Base-by-base conservation (phyloP, 2,329 filamentous ascomycete species). In the Aspergillus flavus region DNA sequence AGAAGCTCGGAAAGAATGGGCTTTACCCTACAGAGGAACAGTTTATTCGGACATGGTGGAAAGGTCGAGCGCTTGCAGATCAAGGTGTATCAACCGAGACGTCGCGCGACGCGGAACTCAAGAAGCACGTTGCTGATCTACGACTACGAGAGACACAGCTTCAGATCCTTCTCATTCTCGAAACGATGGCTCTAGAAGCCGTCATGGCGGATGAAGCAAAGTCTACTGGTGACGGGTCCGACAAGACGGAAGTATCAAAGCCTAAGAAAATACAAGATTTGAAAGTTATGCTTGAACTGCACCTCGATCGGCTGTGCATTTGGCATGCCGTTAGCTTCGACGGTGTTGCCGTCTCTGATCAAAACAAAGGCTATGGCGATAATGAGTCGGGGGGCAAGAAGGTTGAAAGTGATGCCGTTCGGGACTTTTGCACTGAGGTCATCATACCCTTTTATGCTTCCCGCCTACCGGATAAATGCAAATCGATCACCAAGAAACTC, bases 391-490 rank as follows among this genome's bases (percentile, higher is more conserved):
- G 72, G 6, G 72, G 72, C 16, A 79, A 76, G 66, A 76, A 75
- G 58, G 68, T 72, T n/a, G 74, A 79, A 23, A 80, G 73, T 43
- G 80, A 83, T 64, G 76, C 76, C n/a, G 73, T 84, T 21, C 79
- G 79, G 28, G 81, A 83, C 58, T 84, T 83, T 63, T 84, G 81
- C 68, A 80, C 78, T 0, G 82, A 84, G 62, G 80, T 84, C 6
- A 78, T 84, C 55, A 74, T 83, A 50, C 82, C 82, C 14, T 83
- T 83, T 70, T 84, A 83, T 66, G 79, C 76, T 32, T 73, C 80
- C 32, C 80, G 82, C 34, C 73, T 84, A 14, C 81, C 82, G 4
- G 79, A 81, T 11, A 77, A 80, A 65, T 82, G 81, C 73, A 81
- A 79, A 64, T 64, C 74, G 45, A 75, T 84, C 62, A 82, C 76